Base-by-base conservation (phyloP, 345 rosid species). In the Turritis glabra region DNA sequence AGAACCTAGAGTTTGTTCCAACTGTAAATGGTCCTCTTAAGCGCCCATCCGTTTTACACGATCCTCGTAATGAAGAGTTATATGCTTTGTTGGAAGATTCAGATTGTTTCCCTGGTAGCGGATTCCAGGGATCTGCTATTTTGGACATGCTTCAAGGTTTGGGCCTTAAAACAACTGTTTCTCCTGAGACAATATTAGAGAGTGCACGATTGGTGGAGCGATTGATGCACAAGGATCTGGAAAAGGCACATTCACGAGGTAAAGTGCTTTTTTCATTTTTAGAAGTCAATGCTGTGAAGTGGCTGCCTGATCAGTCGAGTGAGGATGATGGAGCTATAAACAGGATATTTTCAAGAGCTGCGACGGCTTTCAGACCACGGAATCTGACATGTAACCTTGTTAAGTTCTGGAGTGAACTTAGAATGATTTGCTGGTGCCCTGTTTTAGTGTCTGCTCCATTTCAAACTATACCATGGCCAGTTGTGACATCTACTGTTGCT, bases 361-460 rank as follows among this genome's bases (percentile, higher is more conserved):
- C 96, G 56, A 86, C 90, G 77, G 96, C 93, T 63, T 86, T 88
- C 76, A 90, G 88, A 81, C 89, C 97, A 76, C 90, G 83, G 53
- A 78, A 85, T 84, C 76, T 85, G 84, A 89, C 82, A 78, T 82
- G 84, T 80, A 93, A 89, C 75, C 81, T 93, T 57, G 90, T 85
- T 72, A 93, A 87, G 79, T 90, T 93, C 69, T 93, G 97, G 98
- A 85, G 66, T 82, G 92, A 89, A 82, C 87, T 93, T 67, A 87
- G 82, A 67, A 80, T 88, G 88, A 89, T 90, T 69, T 88, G 89
- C 83, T 93, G 98, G 98, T 93, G 98, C 79, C 98, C 98, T 12
- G 98, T 93, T 58, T 78, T 90, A 84, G 90, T 84, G 73, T 81
- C 86, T 78, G 84, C 97, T 67, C 98, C 98, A 73, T 90, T 86